A percentile compares a stretch with the other conserved stretches of the same genome.
These are phyloP conservation scores for Hura crepitans DNA, from an alignment of 441 rosid species.

Conservation along the genomic window DNA sequence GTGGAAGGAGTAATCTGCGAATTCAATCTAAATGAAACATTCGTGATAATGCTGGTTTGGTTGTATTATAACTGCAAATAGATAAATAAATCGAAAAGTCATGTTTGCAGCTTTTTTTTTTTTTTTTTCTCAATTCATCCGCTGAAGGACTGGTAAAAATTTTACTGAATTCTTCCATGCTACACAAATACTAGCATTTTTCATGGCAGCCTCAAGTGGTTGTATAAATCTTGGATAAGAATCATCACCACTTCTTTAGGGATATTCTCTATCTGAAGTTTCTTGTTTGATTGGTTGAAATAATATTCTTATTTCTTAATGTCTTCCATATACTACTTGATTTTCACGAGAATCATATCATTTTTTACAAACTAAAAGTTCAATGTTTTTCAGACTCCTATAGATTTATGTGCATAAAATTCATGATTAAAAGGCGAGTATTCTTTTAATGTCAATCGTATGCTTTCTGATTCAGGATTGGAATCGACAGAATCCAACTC, in stretches of 20 bases:
- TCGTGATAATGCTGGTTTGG: not conserved
- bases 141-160: not conserved
- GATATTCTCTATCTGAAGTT: not conserved
- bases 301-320: conserved; percentile 1
- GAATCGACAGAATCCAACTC: conserved; percentile 65
- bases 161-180: not conserved
- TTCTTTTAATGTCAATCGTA: not conserved
- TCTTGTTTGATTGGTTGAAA: conserved; percentile 3
- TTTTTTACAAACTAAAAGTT: not conserved
- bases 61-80: not conserved
- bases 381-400: not conserved
- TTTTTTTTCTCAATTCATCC: not conserved
- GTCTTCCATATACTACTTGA: not conserved
- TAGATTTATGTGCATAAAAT: not conserved
- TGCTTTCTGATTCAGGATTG: conserved; percentile 46
- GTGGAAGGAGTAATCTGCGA: not conserved
- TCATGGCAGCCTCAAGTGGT: not conserved
- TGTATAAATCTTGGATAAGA: not conserved
- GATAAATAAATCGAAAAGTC: not conserved
- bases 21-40: not conserved
- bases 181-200: not conserved
- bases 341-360: no score
- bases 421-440: not conserved
- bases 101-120: not conserved
- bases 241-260: not conserved